phyloP scores from a whole-genome alignment of 164 flowering plant species.

The Vitis cinerea region DNA sequence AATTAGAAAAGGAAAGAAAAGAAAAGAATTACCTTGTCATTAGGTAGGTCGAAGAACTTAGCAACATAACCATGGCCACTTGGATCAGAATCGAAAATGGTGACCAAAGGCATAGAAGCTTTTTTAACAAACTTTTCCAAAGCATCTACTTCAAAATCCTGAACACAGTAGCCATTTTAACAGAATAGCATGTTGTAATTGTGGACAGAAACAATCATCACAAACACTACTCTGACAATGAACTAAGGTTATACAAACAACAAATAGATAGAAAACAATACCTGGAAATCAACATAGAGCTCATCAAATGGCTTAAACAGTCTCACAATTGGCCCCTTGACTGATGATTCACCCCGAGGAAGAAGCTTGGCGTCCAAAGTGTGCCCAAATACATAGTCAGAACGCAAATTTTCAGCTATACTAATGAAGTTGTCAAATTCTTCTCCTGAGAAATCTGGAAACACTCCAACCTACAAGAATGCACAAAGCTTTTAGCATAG shows the following conservation, averaged over 20 bases:
- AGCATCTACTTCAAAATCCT: constrained; percentile 72
- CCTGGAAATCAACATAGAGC: constrained; percentile 77
- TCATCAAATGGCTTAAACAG: constrained; percentile 96
- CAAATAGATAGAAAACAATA: constrained; percentile 15
- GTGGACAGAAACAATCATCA: too few relatives aligned
- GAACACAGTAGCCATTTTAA: constrained; percentile 10
- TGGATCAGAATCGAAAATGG: constrained; percentile 65
- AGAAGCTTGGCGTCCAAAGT: constrained; percentile 78
- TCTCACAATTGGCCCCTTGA: constrained; percentile 62
- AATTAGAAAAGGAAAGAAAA: too few relatives aligned
- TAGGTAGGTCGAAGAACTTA: constrained; percentile 62
- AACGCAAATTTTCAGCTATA: constrained; percentile 71
- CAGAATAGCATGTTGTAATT: neutral
- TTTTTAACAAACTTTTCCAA: constrained; percentile 70
- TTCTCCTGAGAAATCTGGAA: constrained; percentile 81
- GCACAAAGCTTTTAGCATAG: too few relatives aligned
- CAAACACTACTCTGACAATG: too few relatives aligned
- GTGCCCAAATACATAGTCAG: constrained; percentile 86
- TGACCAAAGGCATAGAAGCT: constrained; percentile 60
- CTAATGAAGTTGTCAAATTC: constrained; percentile 62
- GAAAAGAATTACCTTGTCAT: constrained; percentile 55
- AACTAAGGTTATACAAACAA: too few relatives aligned
- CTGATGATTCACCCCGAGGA: constrained; percentile 78
- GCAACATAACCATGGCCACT: constrained; percentile 63
- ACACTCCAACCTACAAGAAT: constrained; percentile 70